Evolutionary conservation across 1,284 basidiomycete species (phyloP).

Genomic region (Moniliella sp.): DNA sequence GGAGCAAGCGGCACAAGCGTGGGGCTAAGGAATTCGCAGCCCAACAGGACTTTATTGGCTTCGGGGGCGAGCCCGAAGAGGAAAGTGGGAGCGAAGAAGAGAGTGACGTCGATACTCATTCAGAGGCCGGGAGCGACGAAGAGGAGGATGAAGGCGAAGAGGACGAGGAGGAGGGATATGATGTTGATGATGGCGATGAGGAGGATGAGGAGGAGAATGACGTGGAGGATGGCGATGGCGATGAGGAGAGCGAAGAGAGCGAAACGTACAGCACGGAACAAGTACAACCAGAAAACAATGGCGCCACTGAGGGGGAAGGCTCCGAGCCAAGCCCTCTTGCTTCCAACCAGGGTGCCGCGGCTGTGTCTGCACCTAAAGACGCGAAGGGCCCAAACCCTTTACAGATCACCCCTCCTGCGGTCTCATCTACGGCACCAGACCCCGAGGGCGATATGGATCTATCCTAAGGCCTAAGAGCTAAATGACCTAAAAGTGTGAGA

Average conservation of each 20-base stretch:
- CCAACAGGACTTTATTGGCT: slow-evolving; percentile 24
- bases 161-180: not conserved
- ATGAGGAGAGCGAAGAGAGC: not conserved
- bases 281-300: too few relatives aligned
- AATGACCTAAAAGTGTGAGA: too few relatives aligned
- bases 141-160: slow-evolving; percentile 1
- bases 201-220: not conserved
- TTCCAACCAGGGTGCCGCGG: too few relatives aligned
- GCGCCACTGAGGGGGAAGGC: too few relatives aligned
- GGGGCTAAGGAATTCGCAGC: slow-evolving; percentile 8
- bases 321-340: too few relatives aligned
- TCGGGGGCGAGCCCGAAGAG: slow-evolving; percentile 7
- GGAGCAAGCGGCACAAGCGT: not conserved
- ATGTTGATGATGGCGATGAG: slow-evolving; percentile 1
- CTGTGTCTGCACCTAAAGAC: too few relatives aligned
- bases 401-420: too few relatives aligned
- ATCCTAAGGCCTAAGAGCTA: too few relatives aligned
- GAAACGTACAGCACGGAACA: not conserved
- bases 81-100: slow-evolving; percentile 4
- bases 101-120: slow-evolving; percentile 4
- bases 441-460: too few relatives aligned
- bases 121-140: not conserved
- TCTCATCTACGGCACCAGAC: too few relatives aligned
- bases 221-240: not conserved
- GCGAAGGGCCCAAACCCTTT: too few relatives aligned